phyloP scores from a whole-genome alignment of 1,284 basidiomycete species.

The Porogramme epimiltina region DNA sequence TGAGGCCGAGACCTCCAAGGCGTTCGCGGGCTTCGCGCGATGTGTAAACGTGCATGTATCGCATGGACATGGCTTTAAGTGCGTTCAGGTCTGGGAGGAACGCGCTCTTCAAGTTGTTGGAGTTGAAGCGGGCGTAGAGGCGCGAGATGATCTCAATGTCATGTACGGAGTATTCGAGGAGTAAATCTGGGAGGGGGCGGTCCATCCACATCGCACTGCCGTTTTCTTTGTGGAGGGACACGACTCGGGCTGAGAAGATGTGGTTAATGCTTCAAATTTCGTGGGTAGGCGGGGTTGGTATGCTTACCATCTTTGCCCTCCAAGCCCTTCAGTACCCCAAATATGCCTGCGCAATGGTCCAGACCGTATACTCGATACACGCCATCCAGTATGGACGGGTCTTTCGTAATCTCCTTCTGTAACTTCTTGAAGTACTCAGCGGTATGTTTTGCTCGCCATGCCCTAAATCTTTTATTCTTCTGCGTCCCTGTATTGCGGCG shows the following conservation, averaged over 20 bases:
- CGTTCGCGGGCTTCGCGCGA: too few species aligned
- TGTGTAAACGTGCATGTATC: too few species aligned
- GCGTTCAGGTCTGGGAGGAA: too few species aligned
- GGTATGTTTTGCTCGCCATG: constrained; percentile 28
- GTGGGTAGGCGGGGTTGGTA: background rate
- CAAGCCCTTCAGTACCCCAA: background rate
- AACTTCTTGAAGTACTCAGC: constrained; percentile 25
- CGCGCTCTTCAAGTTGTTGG: too few species aligned
- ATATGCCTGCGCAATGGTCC: constrained; percentile 1
- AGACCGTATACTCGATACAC: constrained; percentile 6
- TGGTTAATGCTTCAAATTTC: constrained; percentile 8
- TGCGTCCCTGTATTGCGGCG: constrained; percentile 28
- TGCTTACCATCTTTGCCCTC: constrained; percentile 2
- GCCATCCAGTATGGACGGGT: constrained; percentile 4
- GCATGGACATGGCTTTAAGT: too few species aligned
- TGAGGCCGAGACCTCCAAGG: too few species aligned
- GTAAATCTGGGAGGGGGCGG: constrained; percentile 36
- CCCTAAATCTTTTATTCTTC: constrained; percentile 32
- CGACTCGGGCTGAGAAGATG: constrained; percentile 34
- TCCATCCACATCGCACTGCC: constrained; percentile 36
- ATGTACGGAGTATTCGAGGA: constrained; percentile 43
- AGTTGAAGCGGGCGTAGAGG: constrained; percentile 37
- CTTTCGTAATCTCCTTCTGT: background rate
- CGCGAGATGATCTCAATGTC: constrained; percentile 43
- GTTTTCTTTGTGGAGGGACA: constrained; percentile 37